These are phyloP conservation scores for Solanum hybrid DNA, from an alignment of 305 asterid genomes.

Conservation along the genomic window DNA sequence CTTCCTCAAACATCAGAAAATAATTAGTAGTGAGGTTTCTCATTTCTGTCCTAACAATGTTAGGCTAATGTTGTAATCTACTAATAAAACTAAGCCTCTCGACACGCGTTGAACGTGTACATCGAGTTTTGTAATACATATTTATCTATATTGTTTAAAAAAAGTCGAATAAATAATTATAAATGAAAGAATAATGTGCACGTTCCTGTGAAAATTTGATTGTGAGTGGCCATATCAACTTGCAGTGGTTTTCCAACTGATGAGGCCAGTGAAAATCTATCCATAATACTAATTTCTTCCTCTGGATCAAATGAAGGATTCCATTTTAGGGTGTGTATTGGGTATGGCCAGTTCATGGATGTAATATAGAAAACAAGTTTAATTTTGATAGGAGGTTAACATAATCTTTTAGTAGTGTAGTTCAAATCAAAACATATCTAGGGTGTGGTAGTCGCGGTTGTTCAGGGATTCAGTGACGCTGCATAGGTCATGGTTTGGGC, in stretches of 20 bases:
- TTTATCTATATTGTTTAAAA: background rate
- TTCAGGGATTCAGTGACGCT: background rate
- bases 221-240: background rate
- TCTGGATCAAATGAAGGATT: background rate
- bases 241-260: background rate
- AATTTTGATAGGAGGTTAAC: background rate
- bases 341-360: background rate
- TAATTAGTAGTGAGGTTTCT: background rate
- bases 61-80: background rate
- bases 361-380: background rate
- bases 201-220: background rate
- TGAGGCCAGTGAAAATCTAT: background rate
- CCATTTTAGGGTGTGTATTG: background rate
- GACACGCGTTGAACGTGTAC: background rate
- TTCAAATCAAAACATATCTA: background rate
- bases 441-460: background rate
- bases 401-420: background rate
- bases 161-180: background rate
- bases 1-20: constrained; percentile 15
- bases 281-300: background rate
- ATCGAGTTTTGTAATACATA: background rate
- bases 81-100: background rate
- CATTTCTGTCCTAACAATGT: background rate
- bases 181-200: background rate
- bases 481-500: background rate